Conservation (phyloP, 345 rosid species). For the Stellera chamaejasme region DNA sequence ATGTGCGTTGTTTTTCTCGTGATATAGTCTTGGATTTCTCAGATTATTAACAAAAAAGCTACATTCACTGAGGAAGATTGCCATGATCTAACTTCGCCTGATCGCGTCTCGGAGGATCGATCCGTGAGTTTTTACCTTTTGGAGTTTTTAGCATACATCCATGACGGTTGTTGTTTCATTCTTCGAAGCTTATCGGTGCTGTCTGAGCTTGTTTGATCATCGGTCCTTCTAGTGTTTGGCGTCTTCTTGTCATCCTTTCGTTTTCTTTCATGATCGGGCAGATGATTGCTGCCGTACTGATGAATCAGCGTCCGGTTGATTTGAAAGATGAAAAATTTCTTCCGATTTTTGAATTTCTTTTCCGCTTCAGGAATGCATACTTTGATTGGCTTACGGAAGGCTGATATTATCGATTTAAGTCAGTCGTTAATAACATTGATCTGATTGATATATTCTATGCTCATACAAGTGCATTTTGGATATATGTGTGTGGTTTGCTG, state of each 20-base stretch:
- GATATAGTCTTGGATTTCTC: slow-evolving; percentile 1
- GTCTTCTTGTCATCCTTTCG: neutral
- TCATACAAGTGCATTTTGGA: neutral
- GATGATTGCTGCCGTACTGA: slow-evolving; percentile 7
- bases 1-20: neutral
- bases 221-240: slow-evolving; percentile 14
- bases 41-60: neutral
- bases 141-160: too few species aligned
- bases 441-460: neutral
- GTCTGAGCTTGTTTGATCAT: slow-evolving; percentile 23
- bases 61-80: slow-evolving; percentile 5
- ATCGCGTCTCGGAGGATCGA: slow-evolving; percentile 34
- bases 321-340: neutral
- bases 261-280: slow-evolving; percentile 26
- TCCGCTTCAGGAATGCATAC: neutral
- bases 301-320: slow-evolving; percentile 3
- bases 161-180: slow-evolving; percentile 1
- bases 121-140: slow-evolving; percentile 35
- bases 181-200: slow-evolving; percentile 8
- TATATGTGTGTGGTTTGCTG: neutral
- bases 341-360: neutral
- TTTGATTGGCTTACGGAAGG: neutral
- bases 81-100: slow-evolving; percentile 25
- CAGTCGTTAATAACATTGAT: slow-evolving; percentile 7
- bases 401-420: neutral